phyloP scores from a whole-genome alignment of 2,329 filamentous ascomycete species.

The Pseudodiploospora longispora region DNA sequence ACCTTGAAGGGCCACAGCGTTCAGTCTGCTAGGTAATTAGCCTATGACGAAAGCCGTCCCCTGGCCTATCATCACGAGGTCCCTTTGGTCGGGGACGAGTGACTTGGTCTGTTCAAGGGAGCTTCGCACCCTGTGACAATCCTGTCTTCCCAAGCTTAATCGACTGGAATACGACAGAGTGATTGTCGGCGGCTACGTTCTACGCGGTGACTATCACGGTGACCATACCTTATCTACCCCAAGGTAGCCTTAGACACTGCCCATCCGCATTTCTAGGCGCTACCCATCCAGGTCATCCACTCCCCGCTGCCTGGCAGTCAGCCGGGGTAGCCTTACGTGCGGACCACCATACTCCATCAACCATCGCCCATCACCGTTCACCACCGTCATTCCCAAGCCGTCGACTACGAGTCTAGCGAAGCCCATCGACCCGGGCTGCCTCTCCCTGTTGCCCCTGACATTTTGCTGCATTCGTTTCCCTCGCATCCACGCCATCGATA shows the following conservation, averaged over 20 bases:
- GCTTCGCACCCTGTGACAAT: slow-evolving; percentile 11
- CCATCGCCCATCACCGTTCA: no score
- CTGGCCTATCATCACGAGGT: slow-evolving; percentile 10
- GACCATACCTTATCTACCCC: no score
- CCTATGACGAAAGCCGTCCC: slow-evolving; percentile 8
- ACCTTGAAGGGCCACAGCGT: no score
- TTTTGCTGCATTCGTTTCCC: no score
- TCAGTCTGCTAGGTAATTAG: neutral
- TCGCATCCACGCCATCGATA: no score
- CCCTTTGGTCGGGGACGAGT: slow-evolving; percentile 8
- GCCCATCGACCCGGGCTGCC: no score
- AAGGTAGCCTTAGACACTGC: neutral
- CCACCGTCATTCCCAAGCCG: no score
- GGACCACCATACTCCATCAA: neutral
- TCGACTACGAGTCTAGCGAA: no score
- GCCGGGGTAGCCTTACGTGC: neutral
- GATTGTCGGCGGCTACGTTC: no score
- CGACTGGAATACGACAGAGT: neutral
- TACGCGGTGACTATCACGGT: no score
- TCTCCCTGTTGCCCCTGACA: no score
- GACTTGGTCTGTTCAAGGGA: slow-evolving; percentile 10
- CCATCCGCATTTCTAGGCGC: neutral
- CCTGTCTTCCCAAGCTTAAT: slow-evolving; percentile 9
- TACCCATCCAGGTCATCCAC: neutral
- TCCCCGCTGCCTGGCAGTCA: neutral